phyloP scores from a whole-genome alignment of 495 filamentous ascomycete genomes.

The Jackrogersella minutella region DNA sequence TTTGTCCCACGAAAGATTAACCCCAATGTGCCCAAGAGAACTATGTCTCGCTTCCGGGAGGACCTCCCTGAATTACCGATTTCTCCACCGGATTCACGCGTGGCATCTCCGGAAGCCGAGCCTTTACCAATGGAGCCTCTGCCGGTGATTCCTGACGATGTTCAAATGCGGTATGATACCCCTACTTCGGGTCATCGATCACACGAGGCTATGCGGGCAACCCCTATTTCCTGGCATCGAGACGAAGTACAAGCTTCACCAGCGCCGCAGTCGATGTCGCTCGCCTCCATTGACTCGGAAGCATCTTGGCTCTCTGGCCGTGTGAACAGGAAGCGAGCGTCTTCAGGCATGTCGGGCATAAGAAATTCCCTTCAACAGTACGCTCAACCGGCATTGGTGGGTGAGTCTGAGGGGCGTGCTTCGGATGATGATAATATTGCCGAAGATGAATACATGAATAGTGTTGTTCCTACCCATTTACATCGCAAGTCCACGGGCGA shows the following conservation, averaged over 20 bases:
- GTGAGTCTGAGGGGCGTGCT: conserved; percentile 48
- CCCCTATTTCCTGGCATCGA: conserved; percentile 53
- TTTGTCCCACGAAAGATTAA: conserved; percentile 50
- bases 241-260: conserved; percentile 55
- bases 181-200: conserved; percentile 56
- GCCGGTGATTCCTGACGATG: conserved; percentile 42
- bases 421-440: conserved; percentile 65
- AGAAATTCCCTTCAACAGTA: conserved; percentile 44
- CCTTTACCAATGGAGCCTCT: conserved; percentile 47
- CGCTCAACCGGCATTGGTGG: conserved; percentile 45
- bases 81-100: conserved; percentile 79
- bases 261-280: conserved; percentile 63
- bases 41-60: conserved; percentile 91
- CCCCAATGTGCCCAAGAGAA: conserved; percentile 67
- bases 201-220: conserved; percentile 50
- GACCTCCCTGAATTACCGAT: conserved; percentile 86
- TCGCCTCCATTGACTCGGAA: conserved; percentile 89
- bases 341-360: conserved; percentile 52
- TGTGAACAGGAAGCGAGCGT: conserved; percentile 51
- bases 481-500: conserved; percentile 56
- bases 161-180: conserved; percentile 54
- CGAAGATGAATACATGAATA: conserved; percentile 71
- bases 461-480: conserved; percentile 58
- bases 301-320: conserved; percentile 89
- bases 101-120: conserved; percentile 75